Conservation (phyloP, 169 alveolate genomes). For the Plasmodium ovale region DNA sequence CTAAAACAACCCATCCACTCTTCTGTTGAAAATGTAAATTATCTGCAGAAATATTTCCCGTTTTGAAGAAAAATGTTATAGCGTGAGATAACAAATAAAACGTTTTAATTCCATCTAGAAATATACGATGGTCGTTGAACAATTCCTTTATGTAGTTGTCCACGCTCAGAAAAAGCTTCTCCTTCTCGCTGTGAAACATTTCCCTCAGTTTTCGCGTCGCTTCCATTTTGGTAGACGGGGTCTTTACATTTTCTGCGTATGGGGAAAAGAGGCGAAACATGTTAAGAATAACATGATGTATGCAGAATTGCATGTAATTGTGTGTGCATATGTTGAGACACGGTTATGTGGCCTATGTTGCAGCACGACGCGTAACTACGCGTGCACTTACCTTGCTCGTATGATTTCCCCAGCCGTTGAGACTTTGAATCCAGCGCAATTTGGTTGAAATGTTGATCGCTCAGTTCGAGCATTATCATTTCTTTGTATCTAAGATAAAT, state of each 20-base stretch:
- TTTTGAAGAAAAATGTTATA: conserved; percentile 50
- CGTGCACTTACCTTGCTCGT: too few species aligned
- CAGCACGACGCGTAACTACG: too few species aligned
- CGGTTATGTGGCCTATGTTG: too few species aligned
- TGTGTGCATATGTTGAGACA: background rate
- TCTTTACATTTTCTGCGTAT: conserved; percentile 7
- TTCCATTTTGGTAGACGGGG: background rate
- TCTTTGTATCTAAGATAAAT: conserved; percentile 52
- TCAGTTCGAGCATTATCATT: conserved; percentile 27
- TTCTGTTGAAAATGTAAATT: conserved; percentile 88
- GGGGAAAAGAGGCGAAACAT: background rate
- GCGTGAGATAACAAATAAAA: conserved; percentile 2
- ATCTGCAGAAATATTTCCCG: conserved; percentile 64
- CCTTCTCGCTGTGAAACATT: conserved; percentile 43
- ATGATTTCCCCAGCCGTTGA: too few species aligned
- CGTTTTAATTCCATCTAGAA: background rate
- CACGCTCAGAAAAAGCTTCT: conserved; percentile 31
- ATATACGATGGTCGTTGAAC: conserved; percentile 28
- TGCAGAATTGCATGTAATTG: conserved; percentile 10
- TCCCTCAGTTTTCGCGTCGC: conserved; percentile 26
- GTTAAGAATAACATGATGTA: background rate
- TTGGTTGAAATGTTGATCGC: conserved; percentile 33
- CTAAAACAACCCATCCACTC: conserved; percentile 98
- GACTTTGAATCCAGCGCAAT: conserved; percentile 12
- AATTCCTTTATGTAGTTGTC: conserved; percentile 31